phyloP scores from a whole-genome alignment of 495 filamentous ascomycete genomes.

The Penicillium simplicissimum region DNA sequence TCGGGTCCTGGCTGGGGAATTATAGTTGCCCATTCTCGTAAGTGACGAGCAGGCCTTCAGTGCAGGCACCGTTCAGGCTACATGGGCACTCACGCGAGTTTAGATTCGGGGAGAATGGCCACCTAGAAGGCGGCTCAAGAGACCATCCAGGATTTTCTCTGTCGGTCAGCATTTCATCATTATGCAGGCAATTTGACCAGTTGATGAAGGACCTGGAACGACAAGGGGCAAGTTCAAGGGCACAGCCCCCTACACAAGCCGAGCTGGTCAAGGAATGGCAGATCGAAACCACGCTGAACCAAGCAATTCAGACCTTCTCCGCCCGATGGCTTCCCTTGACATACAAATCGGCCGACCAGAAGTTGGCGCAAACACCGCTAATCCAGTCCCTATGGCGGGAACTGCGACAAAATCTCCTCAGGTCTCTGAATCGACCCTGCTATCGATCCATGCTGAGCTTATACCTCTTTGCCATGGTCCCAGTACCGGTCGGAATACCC shows the following conservation, averaged over 20 bases:
- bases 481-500: slow-evolving; percentile 21
- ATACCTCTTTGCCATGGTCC: slow-evolving; percentile 20
- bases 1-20: slow-evolving; percentile 23
- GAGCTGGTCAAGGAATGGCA: slow-evolving; percentile 19
- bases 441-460: slow-evolving; percentile 23
- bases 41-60: not conserved
- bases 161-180: slow-evolving; percentile 21
- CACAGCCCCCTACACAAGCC: slow-evolving; percentile 7
- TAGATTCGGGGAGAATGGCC: slow-evolving; percentile 20
- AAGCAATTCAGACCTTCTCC: slow-evolving; percentile 22
- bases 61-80: not conserved
- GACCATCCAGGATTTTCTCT: slow-evolving; percentile 11
- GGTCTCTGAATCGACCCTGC: slow-evolving; percentile 21
- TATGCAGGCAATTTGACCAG: slow-evolving; percentile 22
- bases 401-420: slow-evolving; percentile 12
- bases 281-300: slow-evolving; percentile 17
- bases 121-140: slow-evolving; percentile 3
- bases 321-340: slow-evolving; percentile 20
- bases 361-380: slow-evolving; percentile 8
- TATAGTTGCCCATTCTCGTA: slow-evolving; percentile 25
- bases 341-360: not conserved
- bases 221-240: not conserved
- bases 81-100: not conserved
- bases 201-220: slow-evolving; percentile 23
- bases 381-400: slow-evolving; percentile 21